These are phyloP conservation scores for Alectoria sarmentosa DNA, from an alignment of 495 filamentous ascomycete genomes.

Conservation along the genomic window DNA sequence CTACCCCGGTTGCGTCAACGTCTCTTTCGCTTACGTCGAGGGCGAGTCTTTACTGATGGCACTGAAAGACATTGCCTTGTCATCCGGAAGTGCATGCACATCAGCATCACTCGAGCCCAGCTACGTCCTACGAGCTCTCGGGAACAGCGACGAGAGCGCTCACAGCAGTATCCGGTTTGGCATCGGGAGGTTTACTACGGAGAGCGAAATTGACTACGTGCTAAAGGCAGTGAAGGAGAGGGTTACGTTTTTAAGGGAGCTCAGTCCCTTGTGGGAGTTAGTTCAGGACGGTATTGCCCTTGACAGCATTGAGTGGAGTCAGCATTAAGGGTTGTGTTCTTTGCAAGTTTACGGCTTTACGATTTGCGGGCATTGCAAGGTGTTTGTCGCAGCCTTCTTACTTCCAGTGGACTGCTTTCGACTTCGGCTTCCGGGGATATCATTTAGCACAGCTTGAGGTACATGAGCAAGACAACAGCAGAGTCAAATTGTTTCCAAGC, in stretches of 20 bases:
- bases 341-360: conserved; percentile 2
- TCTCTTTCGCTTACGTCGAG: conserved; percentile 97
- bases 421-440: background rate
- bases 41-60: conserved; percentile 98
- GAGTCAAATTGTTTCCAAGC: background rate
- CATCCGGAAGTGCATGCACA: conserved; percentile 94
- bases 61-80: conserved; percentile 93
- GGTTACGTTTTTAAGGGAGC: conserved; percentile 85
- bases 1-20: conserved; percentile 96
- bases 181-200: conserved; percentile 94
- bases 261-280: conserved; percentile 96
- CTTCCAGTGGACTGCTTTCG: background rate
- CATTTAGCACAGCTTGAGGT: conserved; percentile 3
- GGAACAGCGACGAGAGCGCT: conserved; percentile 92
- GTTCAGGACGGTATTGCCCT: conserved; percentile 95
- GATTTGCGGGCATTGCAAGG: conserved; percentile 1
- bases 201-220: conserved; percentile 94
- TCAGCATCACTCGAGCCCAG: conserved; percentile 93
- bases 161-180: conserved; percentile 97
- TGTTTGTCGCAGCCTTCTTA: conserved; percentile 5
- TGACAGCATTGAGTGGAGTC: conserved; percentile 96
- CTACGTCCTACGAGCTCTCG: conserved; percentile 89
- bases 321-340: conserved; percentile 53
- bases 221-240: conserved; percentile 87
- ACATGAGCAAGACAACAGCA: background rate